phyloP scores from a whole-genome alignment of 768 basidiomycete species.

The Obba rivulosa region DNA sequence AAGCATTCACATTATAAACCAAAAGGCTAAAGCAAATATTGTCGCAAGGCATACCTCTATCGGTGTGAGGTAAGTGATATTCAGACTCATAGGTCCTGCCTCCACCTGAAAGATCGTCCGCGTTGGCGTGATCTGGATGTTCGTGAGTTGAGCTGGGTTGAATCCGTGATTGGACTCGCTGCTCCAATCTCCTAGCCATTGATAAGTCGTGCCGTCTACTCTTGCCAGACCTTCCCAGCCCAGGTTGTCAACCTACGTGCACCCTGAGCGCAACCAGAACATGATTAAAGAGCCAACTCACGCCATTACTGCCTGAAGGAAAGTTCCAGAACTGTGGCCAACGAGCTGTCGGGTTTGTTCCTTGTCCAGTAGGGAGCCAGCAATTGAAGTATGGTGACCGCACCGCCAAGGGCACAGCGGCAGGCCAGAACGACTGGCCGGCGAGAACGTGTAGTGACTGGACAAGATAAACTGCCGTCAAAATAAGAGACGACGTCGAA shows the following conservation, averaged over 20 bases:
- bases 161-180: too few species aligned
- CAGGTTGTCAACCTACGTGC: not conserved
- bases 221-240: conserved; percentile 17
- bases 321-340: conserved; percentile 18
- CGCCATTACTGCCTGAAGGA: conserved; percentile 1
- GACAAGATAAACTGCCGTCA: too few species aligned
- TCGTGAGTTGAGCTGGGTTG: conserved; percentile 13
- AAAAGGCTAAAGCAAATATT: too few species aligned
- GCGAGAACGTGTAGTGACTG: not conserved
- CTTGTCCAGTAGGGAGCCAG: conserved; percentile 12
- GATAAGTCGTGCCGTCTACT: conserved; percentile 13
- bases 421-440: conserved; percentile 12
- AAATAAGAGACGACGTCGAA: too few species aligned
- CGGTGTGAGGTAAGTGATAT: conserved; percentile 33
- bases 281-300: not conserved
- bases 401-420: conserved; percentile 20
- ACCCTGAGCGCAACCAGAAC: not conserved
- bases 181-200: conserved; percentile 14
- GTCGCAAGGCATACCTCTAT: conserved; percentile 35
- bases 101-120: conserved; percentile 26
- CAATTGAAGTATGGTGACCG: conserved; percentile 22
- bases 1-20: too few species aligned
- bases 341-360: not conserved
- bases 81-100: conserved; percentile 32
- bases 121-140: conserved; percentile 29